Conservation (phyloP, 1,284 basidiomycete species). For the Cryptococcus amylolentus region DNA sequence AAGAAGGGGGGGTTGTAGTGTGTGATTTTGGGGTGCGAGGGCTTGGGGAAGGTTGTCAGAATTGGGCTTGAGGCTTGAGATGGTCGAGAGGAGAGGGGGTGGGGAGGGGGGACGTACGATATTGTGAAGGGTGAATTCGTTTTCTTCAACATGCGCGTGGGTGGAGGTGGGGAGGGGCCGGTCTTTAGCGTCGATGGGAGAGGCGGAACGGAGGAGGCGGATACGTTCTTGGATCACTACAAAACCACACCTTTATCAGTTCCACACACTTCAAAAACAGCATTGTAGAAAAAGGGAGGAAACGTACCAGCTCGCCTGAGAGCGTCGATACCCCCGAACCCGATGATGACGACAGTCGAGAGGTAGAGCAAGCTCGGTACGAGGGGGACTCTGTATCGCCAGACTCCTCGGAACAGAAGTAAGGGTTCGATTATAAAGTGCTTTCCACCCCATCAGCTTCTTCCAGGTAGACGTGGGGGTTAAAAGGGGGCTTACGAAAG, state of each 20-base stretch:
- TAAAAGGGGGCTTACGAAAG: too few species aligned
- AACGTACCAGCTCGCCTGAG: constrained; percentile 36
- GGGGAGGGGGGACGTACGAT: too few species aligned
- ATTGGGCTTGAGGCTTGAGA: too few species aligned
- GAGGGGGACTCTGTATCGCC: constrained; percentile 15
- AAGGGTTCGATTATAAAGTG: constrained; percentile 19
- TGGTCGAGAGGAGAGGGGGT: too few species aligned
- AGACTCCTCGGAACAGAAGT: constrained; percentile 12
- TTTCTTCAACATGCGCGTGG: too few species aligned
- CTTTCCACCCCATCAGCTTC: constrained; percentile 5
- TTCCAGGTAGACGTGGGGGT: background rate
- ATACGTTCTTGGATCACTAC: constrained; percentile 13
- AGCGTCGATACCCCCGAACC: constrained; percentile 33
- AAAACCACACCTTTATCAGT: background rate
- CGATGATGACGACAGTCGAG: constrained; percentile 24
- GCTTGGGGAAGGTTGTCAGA: constrained; percentile 1
- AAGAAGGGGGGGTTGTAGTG: constrained; percentile 6
- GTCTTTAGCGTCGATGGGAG: background rate
- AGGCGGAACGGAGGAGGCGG: constrained; percentile 4
- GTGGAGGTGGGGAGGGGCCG: too few species aligned
- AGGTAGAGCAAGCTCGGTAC: constrained; percentile 25
- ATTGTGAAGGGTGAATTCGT: too few species aligned
- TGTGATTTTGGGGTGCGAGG: constrained; percentile 9
- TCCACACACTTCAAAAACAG: background rate
- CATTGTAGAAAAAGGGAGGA: background rate